Percentiles rank a stretch among this genome's conserved stretches.
Conservation (phyloP, 2,329 filamentous ascomycete species). For the Xylaria sp. region DNA sequence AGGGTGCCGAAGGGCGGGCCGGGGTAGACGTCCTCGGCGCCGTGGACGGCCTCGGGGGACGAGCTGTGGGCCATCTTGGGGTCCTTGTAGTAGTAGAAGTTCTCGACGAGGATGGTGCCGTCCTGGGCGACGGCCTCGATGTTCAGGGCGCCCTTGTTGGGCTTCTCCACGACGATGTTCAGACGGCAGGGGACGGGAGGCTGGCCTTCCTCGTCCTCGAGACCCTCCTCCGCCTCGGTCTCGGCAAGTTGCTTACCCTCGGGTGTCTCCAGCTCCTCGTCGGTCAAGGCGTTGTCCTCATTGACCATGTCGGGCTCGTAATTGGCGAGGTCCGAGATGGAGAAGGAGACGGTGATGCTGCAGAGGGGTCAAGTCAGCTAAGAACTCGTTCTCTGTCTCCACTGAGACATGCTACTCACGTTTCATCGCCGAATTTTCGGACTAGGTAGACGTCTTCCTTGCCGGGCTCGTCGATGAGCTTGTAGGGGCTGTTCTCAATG, state of each 20-base stretch:
- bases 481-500: constrained; percentile 81
- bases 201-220: constrained; percentile 52
- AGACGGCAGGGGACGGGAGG: constrained; percentile 79
- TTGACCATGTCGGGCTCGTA: constrained; percentile 65
- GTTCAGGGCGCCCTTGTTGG: constrained; percentile 81
- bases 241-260: constrained; percentile 56
- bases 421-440: constrained; percentile 85
- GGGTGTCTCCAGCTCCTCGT: constrained; percentile 54
- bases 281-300: constrained; percentile 57
- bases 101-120: constrained; percentile 84
- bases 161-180: constrained; percentile 87
- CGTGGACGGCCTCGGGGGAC: constrained; percentile 77
- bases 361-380: constrained; percentile 28
- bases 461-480: constrained; percentile 81
- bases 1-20: constrained; percentile 93
- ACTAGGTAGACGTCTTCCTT: constrained; percentile 87
- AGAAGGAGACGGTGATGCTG: constrained; percentile 81
- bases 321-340: constrained; percentile 79
- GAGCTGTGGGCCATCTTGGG: constrained; percentile 77
- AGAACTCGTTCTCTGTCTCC: neutral
- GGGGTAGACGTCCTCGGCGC: constrained; percentile 79
- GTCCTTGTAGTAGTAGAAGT: constrained; percentile 86
- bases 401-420: constrained; percentile 58
- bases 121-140: constrained; percentile 88
- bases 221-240: constrained; percentile 61